Conservation (phyloP, 495 filamentous ascomycete species). For the Podospora anserina region DNA sequence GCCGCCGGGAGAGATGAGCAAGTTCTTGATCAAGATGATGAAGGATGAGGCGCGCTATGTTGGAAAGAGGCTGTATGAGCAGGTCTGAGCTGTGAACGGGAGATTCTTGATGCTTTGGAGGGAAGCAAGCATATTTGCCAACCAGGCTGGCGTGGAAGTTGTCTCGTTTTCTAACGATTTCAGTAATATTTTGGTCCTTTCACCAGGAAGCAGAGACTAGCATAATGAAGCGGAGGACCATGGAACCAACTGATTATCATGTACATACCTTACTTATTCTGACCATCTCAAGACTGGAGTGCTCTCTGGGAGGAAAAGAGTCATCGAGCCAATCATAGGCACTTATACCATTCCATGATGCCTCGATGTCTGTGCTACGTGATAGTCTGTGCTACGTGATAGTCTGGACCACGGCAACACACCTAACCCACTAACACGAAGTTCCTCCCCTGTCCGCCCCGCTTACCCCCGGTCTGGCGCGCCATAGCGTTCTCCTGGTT, state of each 20-base stretch:
- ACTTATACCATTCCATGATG: too few species aligned
- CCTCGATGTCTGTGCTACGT: not conserved
- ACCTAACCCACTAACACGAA: not conserved
- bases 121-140: not conserved
- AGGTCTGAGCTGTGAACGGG: not conserved
- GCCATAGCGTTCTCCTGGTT: not conserved
- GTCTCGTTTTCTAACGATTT: too few species aligned
- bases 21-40: not conserved
- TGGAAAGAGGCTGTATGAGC: not conserved
- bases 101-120: not conserved
- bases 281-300: too few species aligned
- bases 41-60: not conserved
- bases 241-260: too few species aligned
- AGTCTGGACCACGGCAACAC: not conserved
- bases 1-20: not conserved
- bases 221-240: too few species aligned
- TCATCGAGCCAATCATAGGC: too few species aligned
- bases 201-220: too few species aligned
- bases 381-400: not conserved
- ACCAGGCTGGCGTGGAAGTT: too few species aligned
- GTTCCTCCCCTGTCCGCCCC: not conserved
- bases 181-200: too few species aligned
- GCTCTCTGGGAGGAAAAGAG: too few species aligned
- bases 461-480: not conserved
- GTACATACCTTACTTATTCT: too few species aligned